These are phyloP conservation scores for Dendryphion nanum DNA, from an alignment of 2,329 filamentous ascomycete genomes.

Conservation along the genomic window DNA sequence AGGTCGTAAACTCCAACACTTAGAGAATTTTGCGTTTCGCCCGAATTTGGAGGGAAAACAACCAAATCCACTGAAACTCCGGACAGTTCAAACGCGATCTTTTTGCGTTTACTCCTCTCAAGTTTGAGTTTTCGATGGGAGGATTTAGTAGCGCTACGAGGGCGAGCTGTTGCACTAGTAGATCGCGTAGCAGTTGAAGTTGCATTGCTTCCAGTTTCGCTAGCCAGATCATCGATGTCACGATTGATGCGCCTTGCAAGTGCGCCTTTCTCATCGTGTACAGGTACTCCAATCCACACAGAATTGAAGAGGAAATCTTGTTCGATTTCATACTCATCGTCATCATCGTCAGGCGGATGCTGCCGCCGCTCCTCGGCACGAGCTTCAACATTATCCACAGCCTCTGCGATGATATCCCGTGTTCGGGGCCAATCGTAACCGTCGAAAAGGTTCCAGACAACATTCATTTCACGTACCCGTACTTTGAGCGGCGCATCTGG, in stretches of 20 bases:
- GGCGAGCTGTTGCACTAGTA: slow-evolving; percentile 40
- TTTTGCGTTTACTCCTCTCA: slow-evolving; percentile 83
- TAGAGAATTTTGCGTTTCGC: slow-evolving; percentile 83
- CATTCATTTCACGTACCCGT: slow-evolving; percentile 78
- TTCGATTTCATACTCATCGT: slow-evolving; percentile 66
- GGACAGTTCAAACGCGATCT: slow-evolving; percentile 90
- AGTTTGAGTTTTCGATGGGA: slow-evolving; percentile 63
- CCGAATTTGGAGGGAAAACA: slow-evolving; percentile 70
- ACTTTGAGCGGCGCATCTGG: slow-evolving; percentile 71
- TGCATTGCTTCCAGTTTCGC: slow-evolving; percentile 86
- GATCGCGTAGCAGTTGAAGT: slow-evolving; percentile 54
- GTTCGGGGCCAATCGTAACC: slow-evolving; percentile 96
- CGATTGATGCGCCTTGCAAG: slow-evolving; percentile 82
- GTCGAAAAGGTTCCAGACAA: slow-evolving; percentile 98
- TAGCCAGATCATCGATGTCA: slow-evolving; percentile 74
- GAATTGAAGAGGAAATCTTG: slow-evolving; percentile 98
- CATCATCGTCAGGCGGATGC: slow-evolving; percentile 65
- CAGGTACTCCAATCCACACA: slow-evolving; percentile 91
- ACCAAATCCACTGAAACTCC: slow-evolving; percentile 81
- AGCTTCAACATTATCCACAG: slow-evolving; percentile 81
- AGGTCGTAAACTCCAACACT: slow-evolving; percentile 80
- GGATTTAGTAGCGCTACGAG: slow-evolving; percentile 38
- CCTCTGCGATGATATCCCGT: slow-evolving; percentile 79
- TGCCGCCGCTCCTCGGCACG: slow-evolving; percentile 74
- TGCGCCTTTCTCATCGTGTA: slow-evolving; percentile 80